Percentiles rank a stretch among this genome's conserved stretches.
Conservation (phyloP, 2,329 filamentous ascomycete genomes). For the Cercospora nicotianae region DNA sequence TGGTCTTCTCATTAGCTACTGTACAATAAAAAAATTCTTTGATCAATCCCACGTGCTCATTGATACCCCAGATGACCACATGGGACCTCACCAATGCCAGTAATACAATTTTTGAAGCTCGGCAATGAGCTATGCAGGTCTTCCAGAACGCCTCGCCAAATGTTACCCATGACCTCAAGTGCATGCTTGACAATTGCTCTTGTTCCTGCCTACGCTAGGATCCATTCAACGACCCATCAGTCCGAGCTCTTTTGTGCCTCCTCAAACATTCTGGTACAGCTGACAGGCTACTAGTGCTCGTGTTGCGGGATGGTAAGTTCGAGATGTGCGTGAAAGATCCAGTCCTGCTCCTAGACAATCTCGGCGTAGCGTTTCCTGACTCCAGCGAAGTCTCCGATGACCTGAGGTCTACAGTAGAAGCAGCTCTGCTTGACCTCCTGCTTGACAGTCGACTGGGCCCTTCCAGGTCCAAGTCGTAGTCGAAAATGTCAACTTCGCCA, state of each 20-base stretch:
- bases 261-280: slow-evolving; percentile 5
- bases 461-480: slow-evolving; percentile 2
- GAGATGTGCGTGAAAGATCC: slow-evolving; percentile 1
- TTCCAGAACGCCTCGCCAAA: background rate
- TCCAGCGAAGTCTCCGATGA: background rate
- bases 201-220: background rate
- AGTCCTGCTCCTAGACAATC: background rate
- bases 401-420: slow-evolving; percentile 6
- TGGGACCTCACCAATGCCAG: background rate
- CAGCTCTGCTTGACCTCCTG: slow-evolving; percentile 8
- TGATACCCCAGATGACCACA: background rate
- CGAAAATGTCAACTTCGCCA: background rate
- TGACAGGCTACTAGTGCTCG: slow-evolving; percentile 12
- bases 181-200: background rate
- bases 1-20: background rate
- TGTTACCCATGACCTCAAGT: background rate
- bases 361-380: background rate
- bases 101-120: background rate
- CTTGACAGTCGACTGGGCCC: slow-evolving; percentile 16
- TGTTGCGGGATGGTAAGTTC: slow-evolving; percentile 4
- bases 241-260: slow-evolving; percentile 6
- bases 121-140: background rate
- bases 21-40: background rate
- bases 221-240: background rate
- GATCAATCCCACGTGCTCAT: background rate